Evolutionary conservation across 331 rosid genomes (phyloP), one percentile per base, ranked within the genome.

Genomic region (Stylosanthes scabra): DNA sequence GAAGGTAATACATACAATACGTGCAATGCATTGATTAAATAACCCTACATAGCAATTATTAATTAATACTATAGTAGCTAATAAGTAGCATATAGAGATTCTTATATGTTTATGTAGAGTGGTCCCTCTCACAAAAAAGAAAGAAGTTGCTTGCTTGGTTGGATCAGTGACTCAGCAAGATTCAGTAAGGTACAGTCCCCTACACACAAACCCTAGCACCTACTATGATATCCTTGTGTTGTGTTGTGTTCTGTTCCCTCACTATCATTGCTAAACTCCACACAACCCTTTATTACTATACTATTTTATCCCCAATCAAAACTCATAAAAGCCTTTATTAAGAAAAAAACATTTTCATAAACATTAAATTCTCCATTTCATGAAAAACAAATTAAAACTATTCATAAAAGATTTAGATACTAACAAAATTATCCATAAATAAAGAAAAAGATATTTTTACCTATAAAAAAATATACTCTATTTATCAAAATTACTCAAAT

Each of bases 51-150:
- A 20, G 25, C 25, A 20, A 20, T 20, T 20, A 20, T 20, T 20
- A 20, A 20, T 20, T 20, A 34, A 34, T 34, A 34, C n/a, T 34
- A 34, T 4, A 34, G 39, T 34, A 34, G 39, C 39, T 11, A 50
- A 6, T 8, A 13, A 34, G 39, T 3, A 10, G 52, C 11, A 12
- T 9, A 11, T 5, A 55, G 39, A 62, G 39, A 34, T 34, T 34
- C 39, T 20, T 45, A 42, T 42, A 15, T 20, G 25, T 20, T 11
- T 1, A 49, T 41, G 9, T 74, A 73, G 83, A 25, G 81, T 84
- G 86, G 86, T 84, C 88, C 88, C 59, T 62, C 49, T 2, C 9
- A 3, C 20, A 44, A 59, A 9, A n/a, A 0, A 25, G 65, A 51
- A 51, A n/a, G 25, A 15, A 34, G 5, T 80, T 71, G 64, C 50